These are phyloP conservation scores for Trichosporon faecale DNA, from an alignment of 1,284 basidiomycete genomes.

Conservation along the genomic window DNA sequence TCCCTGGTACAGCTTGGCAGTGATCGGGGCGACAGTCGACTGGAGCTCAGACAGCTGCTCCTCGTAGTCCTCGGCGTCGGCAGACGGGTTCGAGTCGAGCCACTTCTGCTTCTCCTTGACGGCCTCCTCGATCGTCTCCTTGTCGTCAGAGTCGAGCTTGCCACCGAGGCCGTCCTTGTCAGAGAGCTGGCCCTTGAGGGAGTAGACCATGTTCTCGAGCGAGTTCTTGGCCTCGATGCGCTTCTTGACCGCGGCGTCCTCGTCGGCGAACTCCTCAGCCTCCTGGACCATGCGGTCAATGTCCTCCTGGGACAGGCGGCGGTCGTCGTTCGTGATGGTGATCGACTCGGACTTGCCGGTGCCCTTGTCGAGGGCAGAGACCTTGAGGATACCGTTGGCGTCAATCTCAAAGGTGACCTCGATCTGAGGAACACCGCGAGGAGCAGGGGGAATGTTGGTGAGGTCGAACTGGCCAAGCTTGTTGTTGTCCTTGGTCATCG, in stretches of 20 bases:
- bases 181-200: conserved; percentile 77
- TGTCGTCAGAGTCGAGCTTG: conserved; percentile 81
- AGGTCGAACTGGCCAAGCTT: conserved; percentile 95
- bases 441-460: conserved; percentile 85
- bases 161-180: conserved; percentile 87
- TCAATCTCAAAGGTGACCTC: conserved; percentile 94
- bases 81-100: conserved; percentile 76
- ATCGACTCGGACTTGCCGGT: conserved; percentile 87
- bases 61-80: conserved; percentile 81
- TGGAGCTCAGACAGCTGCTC: conserved; percentile 81
- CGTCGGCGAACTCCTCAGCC: conserved; percentile 80
- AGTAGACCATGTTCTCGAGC: conserved; percentile 57
- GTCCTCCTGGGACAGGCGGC: conserved; percentile 77
- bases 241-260: conserved; percentile 82
- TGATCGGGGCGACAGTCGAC: conserved; percentile 67
- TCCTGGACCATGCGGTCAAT: conserved; percentile 89
- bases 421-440: conserved; percentile 91
- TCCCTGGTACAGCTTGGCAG: conserved; percentile 71
- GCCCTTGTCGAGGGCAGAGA: conserved; percentile 83
- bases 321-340: conserved; percentile 69
- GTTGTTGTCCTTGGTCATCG: conserved; percentile 97
- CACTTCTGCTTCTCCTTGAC: conserved; percentile 89
- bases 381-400: conserved; percentile 85
- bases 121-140: conserved; percentile 75
- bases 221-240: conserved; percentile 63